Evolutionary conservation across 1,284 basidiomycete genomes (phyloP), one percentile per base, ranked within the genome.

Genomic region (Malassezia yamatoensis): DNA sequence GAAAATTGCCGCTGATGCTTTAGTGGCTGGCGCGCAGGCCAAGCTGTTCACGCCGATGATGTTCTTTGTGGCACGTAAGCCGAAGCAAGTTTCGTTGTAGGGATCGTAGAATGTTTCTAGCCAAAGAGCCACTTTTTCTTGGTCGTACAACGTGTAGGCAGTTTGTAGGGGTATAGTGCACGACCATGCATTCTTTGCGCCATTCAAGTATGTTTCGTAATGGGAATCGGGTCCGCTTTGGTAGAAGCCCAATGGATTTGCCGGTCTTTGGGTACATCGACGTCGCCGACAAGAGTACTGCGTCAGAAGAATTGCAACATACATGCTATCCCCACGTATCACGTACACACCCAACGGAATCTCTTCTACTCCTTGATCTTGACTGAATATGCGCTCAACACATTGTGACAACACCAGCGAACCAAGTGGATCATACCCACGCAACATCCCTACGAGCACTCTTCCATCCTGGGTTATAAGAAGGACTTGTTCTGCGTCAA

Each of bases 321-420:
- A 96, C 93, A 94, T 90, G 80, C 93, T 91, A 73, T 98, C 93
- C 2, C 93, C 93, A 71, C 96, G 88, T 68, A 98, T 87, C 64
- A 99, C 83, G 76, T 98, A 98, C 45, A 98, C 79, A 1, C 93
- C 93, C n/a, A 98, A 79, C 0, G 89, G 86, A 11, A 93, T 84
- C 79, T 96, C 90, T 77, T 96, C 89, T 33, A 96, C 90, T 20
- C 87, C 87, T 69, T 87, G 86, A 15, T 98, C 91, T 2, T 55
- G 20, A 53, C 65, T 70, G 41, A 70, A 74, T 20, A 74, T 66
- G 24, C 72, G 53, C 59, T 74, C 72, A 13, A 67, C 54, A 21
- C 65, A 63, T 15, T 49, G 56, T 37, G 68, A 60, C 1, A 74
- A 59, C 48, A 74, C 68, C 46, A 74, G 58, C 45, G 59, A 68